Base-by-base conservation (phyloP, 352 stramenopile species). In the Discostella stelligera region DNA sequence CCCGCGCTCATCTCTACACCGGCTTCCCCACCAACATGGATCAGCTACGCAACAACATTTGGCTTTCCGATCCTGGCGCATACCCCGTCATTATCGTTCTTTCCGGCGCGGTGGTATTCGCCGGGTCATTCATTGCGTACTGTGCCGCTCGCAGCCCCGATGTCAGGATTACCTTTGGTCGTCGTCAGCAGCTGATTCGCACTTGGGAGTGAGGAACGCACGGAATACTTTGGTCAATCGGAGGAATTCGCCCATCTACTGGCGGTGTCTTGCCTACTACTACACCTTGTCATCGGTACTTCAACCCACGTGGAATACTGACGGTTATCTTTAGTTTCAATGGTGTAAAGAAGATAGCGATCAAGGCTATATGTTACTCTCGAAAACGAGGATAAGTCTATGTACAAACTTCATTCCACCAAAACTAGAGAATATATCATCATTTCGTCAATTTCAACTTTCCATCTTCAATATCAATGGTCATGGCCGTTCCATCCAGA, bases 401-500 rank as follows among this genome's bases (percentile, higher is more conserved):
- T 32, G 27, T 32, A 32, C 27, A 32, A 32, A 32, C 27, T 32
- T 2, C 27, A 32, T 32, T 32, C 5, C 27, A 32, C 5, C 27
- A 6, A 32, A 32, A 32, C n/a, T n/a, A n/a, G n/a, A 5, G 5
- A 32, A 32, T 5, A 32, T 32, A 2, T 5, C 5, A 6, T 32
- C 27, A 32, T 32, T 5, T 65, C 49, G 46, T 62, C 30, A 74
- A 64, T 41, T 65, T 52, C 16, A 89, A 49, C 61, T 74, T 75
- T 62, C 65, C 41, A 39, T 79, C 56, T 52, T 87, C 83, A 59
- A 86, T 84, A 65, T 89, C 83, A 46, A 89, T 61, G 25, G 69
- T 82, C 52, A 86, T 74, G 3, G 30, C 39, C 4, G 53, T 75
- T 7, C 50, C 66, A 68, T 86, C 63, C 27, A 89, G 72, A 62